Evolutionary conservation across 345 rosid genomes (phyloP), one percentile per base, ranked within the genome.

Genomic region (Salix koriyanagi): DNA sequence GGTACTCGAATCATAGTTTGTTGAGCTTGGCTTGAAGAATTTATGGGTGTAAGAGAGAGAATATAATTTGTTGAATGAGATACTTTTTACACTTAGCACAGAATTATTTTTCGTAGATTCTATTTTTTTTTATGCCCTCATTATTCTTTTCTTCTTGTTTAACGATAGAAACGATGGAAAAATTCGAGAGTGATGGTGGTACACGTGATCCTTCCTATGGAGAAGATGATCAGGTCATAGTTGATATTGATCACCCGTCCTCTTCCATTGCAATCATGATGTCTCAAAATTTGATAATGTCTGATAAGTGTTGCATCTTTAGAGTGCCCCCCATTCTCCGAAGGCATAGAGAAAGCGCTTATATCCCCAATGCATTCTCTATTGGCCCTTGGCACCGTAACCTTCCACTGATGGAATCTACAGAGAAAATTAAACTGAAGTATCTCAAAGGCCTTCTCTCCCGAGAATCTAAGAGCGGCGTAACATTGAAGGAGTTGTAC

Each of bases 381-480:
- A 67, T 85, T 9, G 87, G 85, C 1, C 85, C 84, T 19, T 75
- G 77, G 26, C 80, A 82, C 69, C 65, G 67, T n/a, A 21, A 16
- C 28, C 11, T 41, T 3, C 5, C 34, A 25, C 39, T 65, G 11
- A 18, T 44, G 23, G 14, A 52, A 30, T 44, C 48, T 0, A 41
- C 83, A 0, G 73, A 85, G 65, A 69, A 19, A 42, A 58, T 80
- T 50, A 80, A 85, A 65, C 34, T 69, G 39, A 75, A 65, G 71
- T 85, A 80, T 21, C 44, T 85, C 36, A 60, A 15, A 16, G 72
- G 25, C 56, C 75, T 82, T 44, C 78, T 82, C 48, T 34, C 39
- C 44, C 15, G 39, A n/a, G 11, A 16, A 56, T 3, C 6, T 44
- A 5, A 44, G 34, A 32, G 5, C 14, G 15, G 14, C 14, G 4